These are phyloP conservation scores for Candida sanyaensis DNA, from an alignment of 1,139 yeast genomes.

Conservation along the genomic window DNA sequence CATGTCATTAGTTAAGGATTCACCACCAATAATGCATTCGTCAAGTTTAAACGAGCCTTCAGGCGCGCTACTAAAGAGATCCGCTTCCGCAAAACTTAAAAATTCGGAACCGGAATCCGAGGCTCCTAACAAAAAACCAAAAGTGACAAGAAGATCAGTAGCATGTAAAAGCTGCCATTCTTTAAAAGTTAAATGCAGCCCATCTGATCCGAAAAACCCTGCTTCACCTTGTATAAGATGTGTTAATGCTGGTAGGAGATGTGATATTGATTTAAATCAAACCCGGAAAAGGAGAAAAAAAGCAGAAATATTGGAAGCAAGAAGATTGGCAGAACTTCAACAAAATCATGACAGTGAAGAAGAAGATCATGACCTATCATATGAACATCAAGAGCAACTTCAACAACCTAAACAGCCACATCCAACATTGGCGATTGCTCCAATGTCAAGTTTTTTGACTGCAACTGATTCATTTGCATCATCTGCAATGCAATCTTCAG, in stretches of 20 bases:
- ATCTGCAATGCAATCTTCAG: neutral
- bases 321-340: slow-evolving; percentile 13
- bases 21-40: neutral
- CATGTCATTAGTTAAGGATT: neutral
- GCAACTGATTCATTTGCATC: neutral
- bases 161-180: slow-evolving; percentile 85
- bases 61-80: neutral
- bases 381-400: neutral
- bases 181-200: slow-evolving; percentile 80
- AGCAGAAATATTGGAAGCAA: slow-evolving; percentile 26
- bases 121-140: slow-evolving; percentile 11
- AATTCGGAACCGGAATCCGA: neutral
- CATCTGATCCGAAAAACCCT: slow-evolving; percentile 60
- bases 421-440: neutral
- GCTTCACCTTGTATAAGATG: slow-evolving; percentile 77
- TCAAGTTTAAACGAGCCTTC: neutral
- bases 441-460: neutral
- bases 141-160: slow-evolving; percentile 31
- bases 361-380: neutral
- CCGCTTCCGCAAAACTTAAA: neutral
- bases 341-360: neutral
- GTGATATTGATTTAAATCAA: slow-evolving; percentile 69
- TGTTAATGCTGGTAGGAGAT: slow-evolving; percentile 57
- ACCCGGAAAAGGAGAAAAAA: slow-evolving; percentile 54
- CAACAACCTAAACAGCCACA: neutral